Evolutionary conservation across 805 yeast genomes (phyloP), one percentile per base, ranked within the genome.

Genomic region (Saccharomycopsis vini): DNA sequence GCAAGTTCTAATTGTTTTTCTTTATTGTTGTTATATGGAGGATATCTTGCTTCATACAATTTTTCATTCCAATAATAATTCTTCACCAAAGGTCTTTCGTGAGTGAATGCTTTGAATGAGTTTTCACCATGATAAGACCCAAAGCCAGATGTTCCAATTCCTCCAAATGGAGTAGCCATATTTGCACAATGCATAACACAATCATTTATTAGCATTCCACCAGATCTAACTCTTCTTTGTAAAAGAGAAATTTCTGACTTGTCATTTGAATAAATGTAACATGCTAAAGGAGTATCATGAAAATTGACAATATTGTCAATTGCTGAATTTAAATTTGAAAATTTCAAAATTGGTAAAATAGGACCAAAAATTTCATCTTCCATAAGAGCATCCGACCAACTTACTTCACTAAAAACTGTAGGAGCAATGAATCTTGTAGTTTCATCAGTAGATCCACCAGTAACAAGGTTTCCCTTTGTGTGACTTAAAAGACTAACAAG

Each of bases 351-450:
- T 13, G 97, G 96, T 52, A 89, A 65, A 2, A 89, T 64, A 5
- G 97, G 97, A 2, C 89, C 94, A 63, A 89, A 89, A 28, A 84
- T 62, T 62, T 89, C 97, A 34, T 69, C 75, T 48, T 69, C 56
- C 95, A 89, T 85, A 23, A 79, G 58, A 0, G 80, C 47, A 62
- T 90, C 97, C 34, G 70, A 64, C 73, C 82, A 77, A 4, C 58
- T 50, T 21, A 82, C 83, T 54, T 75, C 68, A 40, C 68, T 68
- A n/a, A 85, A 68, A 26, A 90, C 61, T 0, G 95, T 83, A 13
- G 97, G 95, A 7, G 80, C 70, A 40, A 84, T 69, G 58, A 65
- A 81, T 43, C 74, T 66, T 2, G 74, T 44, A 5, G 57, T 56
- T 19, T 62, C 48, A 4, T 50, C 43, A 5, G 55, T 54, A 7